A percentile compares a stretch with the other conserved stretches of the same genome.
These are phyloP conservation scores for Aspergillus ellipticus DNA, from an alignment of 495 filamentous ascomycete species.

Conservation along the genomic window DNA sequence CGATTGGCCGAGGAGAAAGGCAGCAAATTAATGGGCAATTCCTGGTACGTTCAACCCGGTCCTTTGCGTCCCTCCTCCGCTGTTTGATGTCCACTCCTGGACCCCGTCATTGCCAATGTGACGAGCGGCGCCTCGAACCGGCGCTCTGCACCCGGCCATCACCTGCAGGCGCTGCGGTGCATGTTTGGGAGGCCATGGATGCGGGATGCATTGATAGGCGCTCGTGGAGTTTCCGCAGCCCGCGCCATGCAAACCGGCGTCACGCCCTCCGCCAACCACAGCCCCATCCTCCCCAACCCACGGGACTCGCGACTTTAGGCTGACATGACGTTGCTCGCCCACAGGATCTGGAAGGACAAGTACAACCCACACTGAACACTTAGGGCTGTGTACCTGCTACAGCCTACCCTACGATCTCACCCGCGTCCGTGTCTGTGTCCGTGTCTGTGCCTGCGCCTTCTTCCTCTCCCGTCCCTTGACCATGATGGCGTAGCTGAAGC, in stretches of 20 bases:
- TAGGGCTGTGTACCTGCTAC: background rate
- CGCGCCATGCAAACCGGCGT: constrained; percentile 22
- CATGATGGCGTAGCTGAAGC: background rate
- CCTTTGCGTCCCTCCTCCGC: background rate
- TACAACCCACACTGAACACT: constrained; percentile 63
- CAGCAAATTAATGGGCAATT: constrained; percentile 87
- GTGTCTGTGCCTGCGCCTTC: too few species aligned
- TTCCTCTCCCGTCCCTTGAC: background rate
- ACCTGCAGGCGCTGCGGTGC: constrained; percentile 16
- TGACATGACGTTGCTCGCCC: constrained; percentile 13
- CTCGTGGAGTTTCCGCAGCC: constrained; percentile 17
- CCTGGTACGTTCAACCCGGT: constrained; percentile 66
- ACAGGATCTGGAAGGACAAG: constrained; percentile 96
- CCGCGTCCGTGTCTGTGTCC: background rate
- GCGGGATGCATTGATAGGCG: constrained; percentile 21
- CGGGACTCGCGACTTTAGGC: constrained; percentile 6
- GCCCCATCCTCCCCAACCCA: constrained; percentile 4
- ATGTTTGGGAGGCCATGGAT: constrained; percentile 15
- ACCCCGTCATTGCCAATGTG: constrained; percentile 1
- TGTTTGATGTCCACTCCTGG: constrained; percentile 5
- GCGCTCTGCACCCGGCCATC: constrained; percentile 11
- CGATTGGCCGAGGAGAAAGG: constrained; percentile 87
- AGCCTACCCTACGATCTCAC: background rate
- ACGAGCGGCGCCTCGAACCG: constrained; percentile 10
- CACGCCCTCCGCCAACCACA: constrained; percentile 20